Evolutionary conservation across 768 basidiomycete species (phyloP), one percentile per base, ranked within the genome.

Genomic region (Tylopilus plumbeoviolaceoides): DNA sequence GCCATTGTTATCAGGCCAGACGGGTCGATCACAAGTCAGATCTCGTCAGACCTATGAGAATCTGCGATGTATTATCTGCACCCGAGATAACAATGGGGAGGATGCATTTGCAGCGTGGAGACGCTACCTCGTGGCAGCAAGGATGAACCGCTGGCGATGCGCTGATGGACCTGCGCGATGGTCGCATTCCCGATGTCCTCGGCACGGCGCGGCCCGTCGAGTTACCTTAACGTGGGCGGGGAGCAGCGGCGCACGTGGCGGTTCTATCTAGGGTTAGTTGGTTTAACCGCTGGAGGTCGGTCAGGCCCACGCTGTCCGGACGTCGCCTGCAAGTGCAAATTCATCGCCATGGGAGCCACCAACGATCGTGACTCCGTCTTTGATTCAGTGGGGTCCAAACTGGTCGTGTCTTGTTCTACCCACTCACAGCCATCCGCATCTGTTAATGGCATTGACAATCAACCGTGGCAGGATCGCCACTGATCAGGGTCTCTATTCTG

Each of bases 261-360:
- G 3, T 10, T 31, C 35, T 11, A 36, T 31, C 35, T 11, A 36
- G 35, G 35, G 35, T 15, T 17, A 36, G 35, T 17, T 36, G 15
- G 35, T 36, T 36, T 36, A 36, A 6, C 35, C 35, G 35, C 14
- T 15, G 35, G 15, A 17, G 35, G 33, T 6, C 17, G 9, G n/a
- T 12, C 38, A 18, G n/a, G 38, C 42, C 42, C 40, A 10, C 25
- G 53, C 35, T 18, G 50, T 23, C 58, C 47, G 53, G 23, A 27
- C 41, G 44, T 62, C 51, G 50, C 51, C 35, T 40, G 25, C n/a
- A 36, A 61, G 38, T 38, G n/a, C 42, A 62, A 65, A 50, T 52
- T 51, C 48, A 60, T 65, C 54, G 9, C 51, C 60, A 63, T 63
- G 62, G 63, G n/a, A 58, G 15, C 60, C 20, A 47, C 53, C 18